Conservation (phyloP, 2,329 filamentous ascomycete genomes). For the Podosphaera fusca region DNA sequence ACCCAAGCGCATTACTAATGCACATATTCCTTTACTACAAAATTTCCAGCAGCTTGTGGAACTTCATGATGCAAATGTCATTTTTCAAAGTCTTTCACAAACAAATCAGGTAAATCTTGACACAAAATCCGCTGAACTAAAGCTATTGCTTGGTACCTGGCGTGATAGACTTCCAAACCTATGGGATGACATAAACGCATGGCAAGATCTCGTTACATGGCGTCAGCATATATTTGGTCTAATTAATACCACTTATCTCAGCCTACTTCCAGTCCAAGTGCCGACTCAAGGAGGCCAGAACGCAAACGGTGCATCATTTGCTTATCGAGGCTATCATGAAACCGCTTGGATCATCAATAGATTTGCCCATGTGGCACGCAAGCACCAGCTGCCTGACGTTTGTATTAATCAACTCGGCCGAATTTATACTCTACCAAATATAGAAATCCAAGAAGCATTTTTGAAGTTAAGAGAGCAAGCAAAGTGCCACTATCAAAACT, state of each 20-base stretch:
- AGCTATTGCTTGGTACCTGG: constrained; percentile 84
- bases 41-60: constrained; percentile 97
- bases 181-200: constrained; percentile 98
- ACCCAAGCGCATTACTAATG: constrained; percentile 79
- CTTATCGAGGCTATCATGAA: constrained; percentile 93
- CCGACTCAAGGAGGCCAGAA: constrained; percentile 26
- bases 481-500: constrained; percentile 95
- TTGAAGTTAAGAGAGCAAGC: constrained; percentile 95
- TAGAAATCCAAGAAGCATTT: constrained; percentile 98
- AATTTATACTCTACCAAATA: constrained; percentile 96
- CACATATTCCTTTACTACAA: constrained; percentile 82
- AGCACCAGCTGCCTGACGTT: constrained; percentile 88
- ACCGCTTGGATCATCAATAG: constrained; percentile 99
- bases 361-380: constrained; percentile 90
- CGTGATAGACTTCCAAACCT: constrained; percentile 86
- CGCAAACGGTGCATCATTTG: constrained; percentile 74
- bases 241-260: constrained; percentile 84
- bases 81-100: constrained; percentile 69
- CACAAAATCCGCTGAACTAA: constrained; percentile 83
- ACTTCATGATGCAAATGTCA: constrained; percentile 89
- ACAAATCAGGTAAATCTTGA: constrained; percentile 76
- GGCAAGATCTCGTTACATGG: constrained; percentile 99
- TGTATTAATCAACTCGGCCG: constrained; percentile 93
- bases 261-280: constrained; percentile 55
- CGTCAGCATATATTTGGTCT: constrained; percentile 95